These are phyloP conservation scores for Myxozyma udenii DNA, from an alignment of 805 yeast genomes.

Conservation along the genomic window DNA sequence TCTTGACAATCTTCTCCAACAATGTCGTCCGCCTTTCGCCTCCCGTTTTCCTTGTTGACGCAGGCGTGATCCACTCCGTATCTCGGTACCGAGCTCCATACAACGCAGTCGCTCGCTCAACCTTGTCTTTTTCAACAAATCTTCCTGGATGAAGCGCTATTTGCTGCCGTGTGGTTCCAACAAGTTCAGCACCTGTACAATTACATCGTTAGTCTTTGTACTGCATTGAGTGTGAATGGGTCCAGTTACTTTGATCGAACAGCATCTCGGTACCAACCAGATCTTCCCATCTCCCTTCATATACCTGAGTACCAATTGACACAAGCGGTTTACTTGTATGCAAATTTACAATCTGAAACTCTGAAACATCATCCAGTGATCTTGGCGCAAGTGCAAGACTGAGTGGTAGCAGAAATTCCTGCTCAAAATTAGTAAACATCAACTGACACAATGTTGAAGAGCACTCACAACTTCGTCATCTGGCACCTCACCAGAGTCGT, in stretches of 20 bases:
- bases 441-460: neutral
- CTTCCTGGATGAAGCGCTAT: conserved; percentile 17
- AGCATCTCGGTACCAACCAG: conserved; percentile 26
- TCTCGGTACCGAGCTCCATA: neutral
- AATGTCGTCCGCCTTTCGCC: conserved; percentile 8
- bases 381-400: conserved; percentile 22
- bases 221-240: neutral
- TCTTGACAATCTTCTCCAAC: conserved; percentile 12
- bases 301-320: conserved; percentile 21
- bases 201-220: neutral
- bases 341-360: conserved; percentile 12
- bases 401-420: conserved; percentile 18
- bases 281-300: conserved; percentile 28
- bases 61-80: neutral
- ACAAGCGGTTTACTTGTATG: conserved; percentile 20
- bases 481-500: neutral
- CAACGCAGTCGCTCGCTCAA: neutral
- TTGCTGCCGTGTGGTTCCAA: conserved; percentile 21
- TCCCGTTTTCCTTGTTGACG: conserved; percentile 5
- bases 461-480: conserved; percentile 12
- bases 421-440: neutral
- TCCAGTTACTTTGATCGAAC: conserved; percentile 16
- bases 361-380: conserved; percentile 7
- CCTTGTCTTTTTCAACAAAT: conserved; percentile 11
- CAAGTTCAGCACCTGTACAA: conserved; percentile 10